Evolutionary conservation across 768 basidiomycete species (phyloP).

Genomic region (Leccinum boreale): DNA sequence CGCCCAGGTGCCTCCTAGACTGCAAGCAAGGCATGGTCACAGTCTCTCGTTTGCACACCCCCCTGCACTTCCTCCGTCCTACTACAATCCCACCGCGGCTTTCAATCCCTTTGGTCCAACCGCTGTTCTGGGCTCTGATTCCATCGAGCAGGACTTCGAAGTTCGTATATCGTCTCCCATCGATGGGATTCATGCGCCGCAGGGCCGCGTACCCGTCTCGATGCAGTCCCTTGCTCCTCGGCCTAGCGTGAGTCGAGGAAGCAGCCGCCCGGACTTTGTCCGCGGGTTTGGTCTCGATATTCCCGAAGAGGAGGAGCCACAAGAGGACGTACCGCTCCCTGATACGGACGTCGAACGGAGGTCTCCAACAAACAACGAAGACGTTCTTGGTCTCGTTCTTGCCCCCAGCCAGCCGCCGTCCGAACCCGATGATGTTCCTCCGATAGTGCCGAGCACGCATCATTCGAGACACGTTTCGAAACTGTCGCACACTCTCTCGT

Average conservation of each 20-base stretch:
- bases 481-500: slow-evolving; percentile 64
- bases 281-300: slow-evolving; percentile 81
- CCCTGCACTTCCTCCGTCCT: slow-evolving; percentile 30
- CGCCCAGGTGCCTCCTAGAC: slow-evolving; percentile 31
- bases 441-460: slow-evolving; percentile 46
- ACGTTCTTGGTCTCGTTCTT: slow-evolving; percentile 20
- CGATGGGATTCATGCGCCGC: slow-evolving; percentile 48
- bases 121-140: slow-evolving; percentile 53
- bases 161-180: slow-evolving; percentile 21
- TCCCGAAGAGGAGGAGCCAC: slow-evolving; percentile 70
- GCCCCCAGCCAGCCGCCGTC: slow-evolving; percentile 25
- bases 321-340: slow-evolving; percentile 38
- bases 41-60: slow-evolving; percentile 70
- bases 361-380: slow-evolving; percentile 38
- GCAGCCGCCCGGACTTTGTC: slow-evolving; percentile 66
- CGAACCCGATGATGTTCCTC: slow-evolving; percentile 42
- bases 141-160: slow-evolving; percentile 32
- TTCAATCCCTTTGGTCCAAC: slow-evolving; percentile 67
- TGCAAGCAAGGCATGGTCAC: slow-evolving; percentile 65
- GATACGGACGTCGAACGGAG: slow-evolving; percentile 35
- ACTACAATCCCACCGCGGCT: slow-evolving; percentile 36
- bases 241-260: slow-evolving; percentile 37
- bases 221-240: slow-evolving; percentile 44
- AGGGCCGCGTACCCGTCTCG: slow-evolving; percentile 49
- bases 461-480: slow-evolving; percentile 72